Base-by-base conservation (phyloP, 768 basidiomycete genomes). In the Hysterangium stoloniferum region DNA sequence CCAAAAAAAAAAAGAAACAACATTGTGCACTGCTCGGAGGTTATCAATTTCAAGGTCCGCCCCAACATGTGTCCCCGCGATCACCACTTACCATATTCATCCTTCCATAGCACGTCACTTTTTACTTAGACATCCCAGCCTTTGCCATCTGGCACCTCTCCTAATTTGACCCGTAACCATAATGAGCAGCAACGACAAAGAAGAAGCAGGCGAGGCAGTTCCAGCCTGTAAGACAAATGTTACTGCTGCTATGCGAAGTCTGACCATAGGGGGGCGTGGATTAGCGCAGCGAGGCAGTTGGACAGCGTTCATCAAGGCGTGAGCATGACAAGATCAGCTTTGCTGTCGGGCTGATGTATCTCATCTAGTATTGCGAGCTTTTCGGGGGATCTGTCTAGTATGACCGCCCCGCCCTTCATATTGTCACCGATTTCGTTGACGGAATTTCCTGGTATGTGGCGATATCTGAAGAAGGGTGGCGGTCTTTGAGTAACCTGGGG, bases 261-360 rank as follows among this genome's bases (percentile, higher is more conserved):
- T 8, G 11, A 8, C 36, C 3, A 17, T 41, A 19, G 43, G 12
- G 11, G 12, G 43, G 33, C 15, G n/a, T 31, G 28, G 44, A 6
- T 45, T 76, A 54, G 74, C 84, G 42, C 92, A 95, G 67, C 80
- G 89, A 59, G 71, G 83, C 60, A 87, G 83, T 67, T 96, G 93
- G 93, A 76, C 84, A 0, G 81, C 82, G 2, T 95, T 96, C 68
- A 72, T 96, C 62, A 96, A 95, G 76, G 81, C 85, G 89, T 91
- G 59, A 46, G 83, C 74, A 24, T 49, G 37, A 31, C 33, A 49
- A 50, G 42, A 9, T 31, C 27, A 25, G n/a, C n/a, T 7, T 51
- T n/a, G 8, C 48, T 17, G 45, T 9, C 40, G 8, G n/a, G 37
- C 12, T 28, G 31, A 29, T n/a, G 17, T 45, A 22, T 32, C 45